phyloP scores from a whole-genome alignment of 169 alveolate genomes.

The Eimeria zaria region DNA sequence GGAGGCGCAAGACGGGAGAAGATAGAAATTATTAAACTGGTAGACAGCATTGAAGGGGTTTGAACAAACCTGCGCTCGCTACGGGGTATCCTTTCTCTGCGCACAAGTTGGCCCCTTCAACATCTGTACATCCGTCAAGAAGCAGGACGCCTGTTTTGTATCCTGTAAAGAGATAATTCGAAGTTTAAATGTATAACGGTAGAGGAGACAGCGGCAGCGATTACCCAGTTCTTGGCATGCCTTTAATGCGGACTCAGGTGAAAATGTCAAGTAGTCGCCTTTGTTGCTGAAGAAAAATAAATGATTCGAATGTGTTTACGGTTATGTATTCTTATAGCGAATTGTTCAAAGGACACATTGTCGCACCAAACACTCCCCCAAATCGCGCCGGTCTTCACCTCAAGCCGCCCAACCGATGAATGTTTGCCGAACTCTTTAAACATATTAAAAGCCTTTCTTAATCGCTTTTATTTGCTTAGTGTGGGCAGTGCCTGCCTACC shows the following conservation, averaged over 20 bases:
- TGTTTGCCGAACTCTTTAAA: slow-evolving; percentile 84
- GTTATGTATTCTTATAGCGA: not conserved
- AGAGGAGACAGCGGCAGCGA: not conserved
- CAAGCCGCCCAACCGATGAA: slow-evolving; percentile 88
- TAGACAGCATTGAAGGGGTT: too few species aligned
- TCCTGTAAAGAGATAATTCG: slow-evolving; percentile 57
- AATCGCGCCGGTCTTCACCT: slow-evolving; percentile 85
- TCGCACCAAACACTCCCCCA: slow-evolving; percentile 89
- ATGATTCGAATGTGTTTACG: not conserved
- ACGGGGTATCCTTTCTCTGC: slow-evolving; percentile 92
- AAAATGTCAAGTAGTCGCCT: slow-evolving; percentile 85
- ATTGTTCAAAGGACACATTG: slow-evolving; percentile 80
- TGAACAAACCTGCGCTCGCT: slow-evolving; percentile 89
- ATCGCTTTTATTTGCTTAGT: not conserved
- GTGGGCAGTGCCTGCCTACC: slow-evolving; percentile 4
- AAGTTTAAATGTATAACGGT: too few species aligned
- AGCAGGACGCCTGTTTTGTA: slow-evolving; percentile 89
- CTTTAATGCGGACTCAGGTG: slow-evolving; percentile 90
- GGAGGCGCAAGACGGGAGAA: not conserved
- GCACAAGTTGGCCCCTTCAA: slow-evolving; percentile 91
- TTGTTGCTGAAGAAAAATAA: slow-evolving; percentile 50
- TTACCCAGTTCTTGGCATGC: slow-evolving; percentile 91
- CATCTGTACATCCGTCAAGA: slow-evolving; percentile 89
- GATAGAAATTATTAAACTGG: not conserved
- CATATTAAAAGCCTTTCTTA: not conserved